phyloP scores from a whole-genome alignment of 331 rosid species.

The Stylosanthes scabra region DNA sequence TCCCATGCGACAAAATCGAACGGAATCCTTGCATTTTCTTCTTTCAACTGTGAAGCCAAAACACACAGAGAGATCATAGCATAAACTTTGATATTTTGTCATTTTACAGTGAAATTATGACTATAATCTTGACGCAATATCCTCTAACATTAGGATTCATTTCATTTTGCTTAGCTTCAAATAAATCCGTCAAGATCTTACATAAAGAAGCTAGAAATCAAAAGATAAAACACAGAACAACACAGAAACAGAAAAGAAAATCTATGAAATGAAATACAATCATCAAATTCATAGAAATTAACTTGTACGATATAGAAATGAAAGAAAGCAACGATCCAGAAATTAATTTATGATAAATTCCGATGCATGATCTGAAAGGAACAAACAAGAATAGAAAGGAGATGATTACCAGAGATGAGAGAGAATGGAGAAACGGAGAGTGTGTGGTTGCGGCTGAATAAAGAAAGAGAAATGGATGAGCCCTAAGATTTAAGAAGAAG shows the following conservation, averaged over 20 bases:
- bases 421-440: background rate
- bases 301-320: no score
- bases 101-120: background rate
- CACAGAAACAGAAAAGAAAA: background rate
- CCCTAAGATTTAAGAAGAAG: background rate
- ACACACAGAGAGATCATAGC: background rate
- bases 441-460: background rate
- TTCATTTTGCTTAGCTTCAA: constrained; percentile 4
- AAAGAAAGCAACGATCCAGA: background rate
- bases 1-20: constrained; percentile 66
- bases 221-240: background rate
- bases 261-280: no score
- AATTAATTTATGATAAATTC: background rate
- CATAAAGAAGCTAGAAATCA: constrained; percentile 7
- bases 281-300: no score
- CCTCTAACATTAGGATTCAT: constrained; percentile 12
- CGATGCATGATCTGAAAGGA: background rate
- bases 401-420: constrained; percentile 13
- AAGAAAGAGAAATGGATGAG: background rate
- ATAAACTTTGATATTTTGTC: constrained; percentile 16
- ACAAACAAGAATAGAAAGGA: background rate
- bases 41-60: constrained; percentile 35
- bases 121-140: background rate
- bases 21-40: constrained; percentile 75
- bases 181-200: background rate